Conservation (phyloP, 140 eudicot species). For the Stevia rebaudiana region DNA sequence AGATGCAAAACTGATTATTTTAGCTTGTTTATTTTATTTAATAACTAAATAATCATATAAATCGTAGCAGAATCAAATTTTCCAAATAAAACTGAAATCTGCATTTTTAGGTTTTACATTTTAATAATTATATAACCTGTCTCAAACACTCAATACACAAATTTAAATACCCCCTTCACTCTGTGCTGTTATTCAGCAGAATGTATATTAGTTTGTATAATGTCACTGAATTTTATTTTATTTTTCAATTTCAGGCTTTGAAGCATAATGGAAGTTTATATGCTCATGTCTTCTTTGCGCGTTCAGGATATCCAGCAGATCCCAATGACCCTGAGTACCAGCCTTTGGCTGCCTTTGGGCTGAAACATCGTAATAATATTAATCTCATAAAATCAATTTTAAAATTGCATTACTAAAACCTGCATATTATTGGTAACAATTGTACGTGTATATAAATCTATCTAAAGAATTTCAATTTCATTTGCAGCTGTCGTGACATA, state of each 20-base stretch:
- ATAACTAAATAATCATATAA: not conserved
- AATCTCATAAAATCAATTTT: constrained; percentile 15
- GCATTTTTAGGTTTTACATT: not conserved
- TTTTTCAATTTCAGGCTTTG: constrained; percentile 51
- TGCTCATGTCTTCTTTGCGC: constrained; percentile 89
- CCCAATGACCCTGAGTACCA: constrained; percentile 90
- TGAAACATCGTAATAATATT: constrained; percentile 53
- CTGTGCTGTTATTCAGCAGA: not conserved
- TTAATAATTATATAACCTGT: not conserved
- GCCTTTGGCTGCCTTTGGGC: constrained; percentile 75
- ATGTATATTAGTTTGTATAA: not conserved
- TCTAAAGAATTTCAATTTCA: constrained; percentile 12
- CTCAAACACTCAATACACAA: not conserved
- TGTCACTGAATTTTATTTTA: not conserved
- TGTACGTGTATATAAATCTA: not conserved
- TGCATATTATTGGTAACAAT: not conserved
- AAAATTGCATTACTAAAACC: not conserved
- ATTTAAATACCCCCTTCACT: not conserved
- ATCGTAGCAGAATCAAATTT: not conserved
- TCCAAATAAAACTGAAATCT: not conserved
- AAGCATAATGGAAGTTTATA: constrained; percentile 85
- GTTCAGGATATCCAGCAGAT: constrained; percentile 84
- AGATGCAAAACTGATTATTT: not conserved
- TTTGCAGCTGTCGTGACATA: constrained; percentile 64
- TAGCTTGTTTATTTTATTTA: not conserved